phyloP scores from a whole-genome alignment of 179 eudicot species.

The Camellia oleifera region DNA sequence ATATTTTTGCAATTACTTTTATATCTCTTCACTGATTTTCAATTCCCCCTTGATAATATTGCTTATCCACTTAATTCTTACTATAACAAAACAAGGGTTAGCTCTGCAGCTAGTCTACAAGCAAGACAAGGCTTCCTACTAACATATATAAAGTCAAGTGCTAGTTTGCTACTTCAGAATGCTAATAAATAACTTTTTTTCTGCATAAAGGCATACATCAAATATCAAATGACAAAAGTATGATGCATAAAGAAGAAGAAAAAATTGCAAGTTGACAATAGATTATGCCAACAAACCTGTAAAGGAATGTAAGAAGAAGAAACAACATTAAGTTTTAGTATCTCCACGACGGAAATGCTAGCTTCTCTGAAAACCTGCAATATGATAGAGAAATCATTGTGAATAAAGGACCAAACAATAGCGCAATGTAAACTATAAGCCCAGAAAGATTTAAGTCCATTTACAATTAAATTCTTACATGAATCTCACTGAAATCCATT shows the following conservation, averaged over 20 bases:
- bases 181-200: background rate
- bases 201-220: background rate
- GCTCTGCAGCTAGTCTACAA: too few species aligned
- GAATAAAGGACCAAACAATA: conserved; percentile 6
- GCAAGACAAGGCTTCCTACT: background rate
- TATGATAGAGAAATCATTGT: conserved; percentile 14
- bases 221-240: background rate
- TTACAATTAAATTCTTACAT: conserved; percentile 44
- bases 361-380: conserved; percentile 80
- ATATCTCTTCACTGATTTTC: too few species aligned
- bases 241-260: background rate
- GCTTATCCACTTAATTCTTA: too few species aligned
- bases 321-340: conserved; percentile 74
- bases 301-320: conserved; percentile 84
- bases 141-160: background rate
- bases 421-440: background rate
- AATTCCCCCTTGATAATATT: too few species aligned
- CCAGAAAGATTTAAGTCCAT: conserved; percentile 2
- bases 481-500: conserved; percentile 92
- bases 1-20: too few species aligned
- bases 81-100: too few species aligned
- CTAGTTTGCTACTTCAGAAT: background rate
- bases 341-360: conserved; percentile 77
- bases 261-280: background rate
- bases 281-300: conserved; percentile 53